Evolutionary conservation across 1,139 yeast species (phyloP), one percentile per base, ranked within the genome.

Genomic region (Suhomyces coccinellae): DNA sequence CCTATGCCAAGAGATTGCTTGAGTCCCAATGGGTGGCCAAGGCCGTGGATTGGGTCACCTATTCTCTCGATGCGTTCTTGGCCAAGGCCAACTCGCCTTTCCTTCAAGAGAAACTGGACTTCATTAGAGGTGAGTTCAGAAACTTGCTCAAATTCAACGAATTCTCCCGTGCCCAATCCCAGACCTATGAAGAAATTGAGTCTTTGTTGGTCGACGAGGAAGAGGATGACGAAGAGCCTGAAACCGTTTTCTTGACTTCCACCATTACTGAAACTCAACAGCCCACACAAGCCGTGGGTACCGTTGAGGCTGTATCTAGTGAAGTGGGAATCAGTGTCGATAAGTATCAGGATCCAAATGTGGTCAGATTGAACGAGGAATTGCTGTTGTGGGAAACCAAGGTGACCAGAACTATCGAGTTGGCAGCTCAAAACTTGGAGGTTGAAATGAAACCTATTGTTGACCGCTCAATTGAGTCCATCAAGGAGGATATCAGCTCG

Each of bases 391-490:
- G 73, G 77, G 66, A 66, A 39, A 34, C 41, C 3, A 69, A 69
- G 50, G 69, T 79, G 29, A 61, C 68, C 44, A 69, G 63, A 36
- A 71, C 81, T 7, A 63, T 75, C 36, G 59, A 65, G 30, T 66
- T 75, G 48, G 83, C 83, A 0, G 49, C 63, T 16, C 55, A 53
- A 9, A 79, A 72, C 49, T 71, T 79, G 41, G 63, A 66, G 30
- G 47, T 51, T 6, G 78, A 77, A 43, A 68, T 77, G 54, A 54
- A 62, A 16, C 71, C 73, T 0, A 53, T 69, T 15, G 66, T 79
- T 35, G 58, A 65, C 6, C 50, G 51, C 2, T 65, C 66, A 26
- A 59, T 75, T 35, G 69, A 59, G 0, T 53, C 54, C 4, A 55
- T 76, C 34, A 67, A 66, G 43, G 73, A 73, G 5, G 50, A 55